These are phyloP conservation scores for Erysiphe pulchra DNA, from an alignment of 2,329 filamentous ascomycete genomes.

Conservation along the genomic window DNA sequence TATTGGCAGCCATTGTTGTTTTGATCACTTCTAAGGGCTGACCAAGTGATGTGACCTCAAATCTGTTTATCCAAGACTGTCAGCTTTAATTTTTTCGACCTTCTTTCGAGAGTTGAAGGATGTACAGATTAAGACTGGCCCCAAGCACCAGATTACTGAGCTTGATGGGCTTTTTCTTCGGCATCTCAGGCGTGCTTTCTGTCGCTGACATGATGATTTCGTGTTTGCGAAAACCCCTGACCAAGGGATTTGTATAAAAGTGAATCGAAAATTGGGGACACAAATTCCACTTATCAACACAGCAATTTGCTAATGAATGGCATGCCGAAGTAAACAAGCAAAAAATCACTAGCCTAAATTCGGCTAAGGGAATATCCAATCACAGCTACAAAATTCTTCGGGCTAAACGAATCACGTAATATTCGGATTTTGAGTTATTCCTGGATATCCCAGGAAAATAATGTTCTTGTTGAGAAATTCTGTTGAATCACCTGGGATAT, in stretches of 20 bases:
- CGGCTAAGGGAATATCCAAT: no score
- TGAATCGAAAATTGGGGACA: no score
- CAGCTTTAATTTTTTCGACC: background rate
- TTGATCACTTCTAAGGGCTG: conserved; percentile 95
- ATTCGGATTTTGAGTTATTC: no score
- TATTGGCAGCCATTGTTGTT: conserved; percentile 98
- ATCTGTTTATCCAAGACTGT: conserved; percentile 5
- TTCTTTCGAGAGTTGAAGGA: background rate
- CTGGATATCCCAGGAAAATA: no score
- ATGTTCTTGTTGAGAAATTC: no score
- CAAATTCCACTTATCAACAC: no score
- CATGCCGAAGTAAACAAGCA: no score
- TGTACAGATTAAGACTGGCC: conserved; percentile 13
- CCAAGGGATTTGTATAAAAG: conserved; percentile 46
- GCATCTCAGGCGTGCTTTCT: conserved; percentile 25
- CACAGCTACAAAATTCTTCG: no score
- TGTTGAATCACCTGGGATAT: no score
- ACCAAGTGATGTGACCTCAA: conserved; percentile 28
- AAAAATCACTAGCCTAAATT: no score
- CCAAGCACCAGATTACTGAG: conserved; percentile 79
- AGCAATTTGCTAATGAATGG: no score
- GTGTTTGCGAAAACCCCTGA: conserved; percentile 53
- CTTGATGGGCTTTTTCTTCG: conserved; percentile 98
- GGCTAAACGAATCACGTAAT: no score
- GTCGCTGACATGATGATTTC: conserved; percentile 35